These are phyloP conservation scores for Albugo laibachii DNA, from an alignment of 352 stramenopile species.

Conservation along the genomic window DNA sequence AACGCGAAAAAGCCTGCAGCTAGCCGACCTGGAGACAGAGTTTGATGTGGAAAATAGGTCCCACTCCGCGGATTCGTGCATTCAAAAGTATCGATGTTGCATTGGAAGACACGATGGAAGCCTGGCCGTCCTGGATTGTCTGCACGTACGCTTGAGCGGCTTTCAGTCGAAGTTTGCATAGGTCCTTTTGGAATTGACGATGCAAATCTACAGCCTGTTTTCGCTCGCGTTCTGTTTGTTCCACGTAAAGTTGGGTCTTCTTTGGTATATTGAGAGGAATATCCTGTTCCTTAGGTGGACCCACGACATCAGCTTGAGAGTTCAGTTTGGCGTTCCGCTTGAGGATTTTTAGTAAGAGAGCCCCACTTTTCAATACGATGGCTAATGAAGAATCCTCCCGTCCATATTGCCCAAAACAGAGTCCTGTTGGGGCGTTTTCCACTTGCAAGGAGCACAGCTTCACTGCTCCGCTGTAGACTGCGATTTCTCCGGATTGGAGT, in stretches of 20 bases:
- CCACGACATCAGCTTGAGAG: conserved; percentile 40
- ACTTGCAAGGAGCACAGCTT: conserved; percentile 52
- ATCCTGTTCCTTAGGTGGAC: conserved; percentile 78
- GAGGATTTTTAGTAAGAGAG: conserved; percentile 75
- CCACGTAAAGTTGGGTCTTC: conserved; percentile 88
- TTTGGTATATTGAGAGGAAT: conserved; percentile 84
- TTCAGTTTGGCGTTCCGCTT: conserved; percentile 70
- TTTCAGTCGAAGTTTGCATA: conserved; percentile 78
- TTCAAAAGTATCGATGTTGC: conserved; percentile 59
- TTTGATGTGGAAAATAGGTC: conserved; percentile 64
- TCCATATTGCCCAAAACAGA: conserved; percentile 76
- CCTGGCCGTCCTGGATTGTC: conserved; percentile 78
- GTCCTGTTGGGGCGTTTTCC: conserved; percentile 45
- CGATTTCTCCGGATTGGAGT: conserved; percentile 64
- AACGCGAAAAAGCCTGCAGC: background rate
- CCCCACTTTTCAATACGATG: conserved; percentile 57
- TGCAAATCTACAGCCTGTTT: conserved; percentile 84
- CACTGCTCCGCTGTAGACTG: conserved; percentile 79
- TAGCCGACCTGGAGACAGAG: conserved; percentile 38
- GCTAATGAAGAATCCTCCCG: conserved; percentile 75
- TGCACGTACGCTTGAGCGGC: conserved; percentile 79
- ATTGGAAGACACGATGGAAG: conserved; percentile 46
- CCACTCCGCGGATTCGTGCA: conserved; percentile 62
- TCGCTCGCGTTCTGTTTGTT: conserved; percentile 81
- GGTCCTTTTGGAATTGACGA: conserved; percentile 77